These are phyloP conservation scores for Fusarium nygamai DNA, from an alignment of 2,329 filamentous ascomycete species.

Conservation along the genomic window DNA sequence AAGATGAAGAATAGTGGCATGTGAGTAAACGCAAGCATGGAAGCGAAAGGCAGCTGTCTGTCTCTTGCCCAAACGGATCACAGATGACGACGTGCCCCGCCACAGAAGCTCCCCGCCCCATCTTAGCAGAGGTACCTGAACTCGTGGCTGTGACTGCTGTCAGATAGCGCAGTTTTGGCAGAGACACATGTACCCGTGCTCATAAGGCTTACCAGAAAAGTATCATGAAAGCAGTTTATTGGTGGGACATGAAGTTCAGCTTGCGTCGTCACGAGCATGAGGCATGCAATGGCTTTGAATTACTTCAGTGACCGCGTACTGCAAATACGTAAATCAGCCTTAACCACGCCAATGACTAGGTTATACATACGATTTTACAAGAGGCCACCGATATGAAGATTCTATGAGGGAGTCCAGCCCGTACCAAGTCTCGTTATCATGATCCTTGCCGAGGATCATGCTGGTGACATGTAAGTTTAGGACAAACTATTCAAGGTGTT, in stretches of 20 bases:
- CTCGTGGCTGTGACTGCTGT: background rate
- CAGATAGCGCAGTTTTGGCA: background rate
- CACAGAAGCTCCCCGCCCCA: conserved; percentile 20
- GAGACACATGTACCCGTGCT: conserved; percentile 5
- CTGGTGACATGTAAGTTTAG: background rate
- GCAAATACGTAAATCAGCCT: conserved; percentile 23
- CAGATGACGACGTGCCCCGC: conserved; percentile 43
- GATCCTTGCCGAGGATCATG: background rate
- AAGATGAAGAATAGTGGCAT: conserved; percentile 16
- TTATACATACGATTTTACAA: background rate
- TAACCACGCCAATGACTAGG: conserved; percentile 6
- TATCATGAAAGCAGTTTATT: conserved; percentile 11
- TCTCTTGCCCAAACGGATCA: conserved; percentile 35
- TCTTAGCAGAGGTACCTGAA: conserved; percentile 28
- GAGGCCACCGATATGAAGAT: background rate
- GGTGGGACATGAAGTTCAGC: background rate
- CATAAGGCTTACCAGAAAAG: conserved; percentile 11
- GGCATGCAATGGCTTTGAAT: background rate
- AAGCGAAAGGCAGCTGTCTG: conserved; percentile 21
- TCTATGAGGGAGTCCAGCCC: too few relatives aligned
- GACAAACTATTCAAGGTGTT: background rate
- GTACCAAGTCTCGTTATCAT: background rate
- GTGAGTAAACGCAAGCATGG: conserved; percentile 25
- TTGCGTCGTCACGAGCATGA: conserved; percentile 31
- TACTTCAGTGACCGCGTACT: conserved; percentile 22